phyloP scores from a whole-genome alignment of 257 asterid genomes.

The Henckelia pumila region DNA sequence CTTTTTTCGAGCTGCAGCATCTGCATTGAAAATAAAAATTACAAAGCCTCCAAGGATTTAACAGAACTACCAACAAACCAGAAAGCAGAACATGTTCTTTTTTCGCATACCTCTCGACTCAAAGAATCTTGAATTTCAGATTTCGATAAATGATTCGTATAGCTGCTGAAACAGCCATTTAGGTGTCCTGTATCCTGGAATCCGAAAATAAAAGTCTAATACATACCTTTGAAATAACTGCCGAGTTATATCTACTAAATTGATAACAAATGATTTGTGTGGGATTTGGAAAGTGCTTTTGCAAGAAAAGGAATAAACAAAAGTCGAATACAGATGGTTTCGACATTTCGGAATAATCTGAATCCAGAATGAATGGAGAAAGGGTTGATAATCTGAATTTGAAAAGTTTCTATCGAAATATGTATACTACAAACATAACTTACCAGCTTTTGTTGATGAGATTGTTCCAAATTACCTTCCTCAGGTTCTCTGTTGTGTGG shows the following conservation, averaged over 20 bases:
- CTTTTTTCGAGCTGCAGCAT: conserved; percentile 76
- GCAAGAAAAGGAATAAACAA: neutral
- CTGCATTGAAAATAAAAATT: conserved; percentile 33
- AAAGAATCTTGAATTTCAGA: conserved; percentile 61
- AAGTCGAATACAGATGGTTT: too few relatives aligned
- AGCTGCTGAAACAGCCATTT: conserved; percentile 35
- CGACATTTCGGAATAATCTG: neutral
- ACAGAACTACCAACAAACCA: neutral
- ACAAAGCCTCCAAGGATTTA: neutral
- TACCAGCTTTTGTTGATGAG: conserved; percentile 53
- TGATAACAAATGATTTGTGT: neutral
- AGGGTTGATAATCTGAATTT: neutral
- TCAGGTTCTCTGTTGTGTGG: conserved; percentile 48
- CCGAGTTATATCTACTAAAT: neutral
- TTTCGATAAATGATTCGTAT: conserved; percentile 48
- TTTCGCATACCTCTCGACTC: conserved; percentile 72
- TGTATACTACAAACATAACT: conserved; percentile 25
- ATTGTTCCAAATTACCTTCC: conserved; percentile 40
- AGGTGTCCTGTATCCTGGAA: conserved; percentile 45
- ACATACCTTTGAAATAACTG: conserved; percentile 6
- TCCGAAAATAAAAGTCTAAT: conserved; percentile 13
- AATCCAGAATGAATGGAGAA: neutral
- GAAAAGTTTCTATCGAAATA: neutral
- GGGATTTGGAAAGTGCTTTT: neutral
- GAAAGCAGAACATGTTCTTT: conserved; percentile 9